Conservation (phyloP, 805 yeast species). For the Wickerhamomyces kurtzmanii region DNA sequence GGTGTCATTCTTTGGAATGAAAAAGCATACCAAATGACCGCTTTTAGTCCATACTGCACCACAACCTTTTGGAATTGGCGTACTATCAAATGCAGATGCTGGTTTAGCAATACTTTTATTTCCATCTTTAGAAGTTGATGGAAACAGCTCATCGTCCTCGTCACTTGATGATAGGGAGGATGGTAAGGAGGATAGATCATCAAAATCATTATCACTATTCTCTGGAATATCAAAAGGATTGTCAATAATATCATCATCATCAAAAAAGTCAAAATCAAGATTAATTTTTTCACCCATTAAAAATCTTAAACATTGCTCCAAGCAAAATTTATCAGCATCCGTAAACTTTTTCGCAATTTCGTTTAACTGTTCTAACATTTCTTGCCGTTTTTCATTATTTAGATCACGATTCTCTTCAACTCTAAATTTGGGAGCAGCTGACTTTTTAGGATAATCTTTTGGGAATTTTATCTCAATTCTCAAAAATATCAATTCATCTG, state of each 20-base stretch:
- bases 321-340: slow-evolving; percentile 50
- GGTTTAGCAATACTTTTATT: slow-evolving; percentile 3
- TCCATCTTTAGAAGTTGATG: slow-evolving; percentile 6
- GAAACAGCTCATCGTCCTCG: slow-evolving; percentile 15
- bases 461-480: slow-evolving; percentile 70
- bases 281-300: slow-evolving; percentile 73
- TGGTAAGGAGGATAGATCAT: slow-evolving; percentile 15
- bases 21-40: slow-evolving; percentile 78
- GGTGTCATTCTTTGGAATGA: slow-evolving; percentile 42
- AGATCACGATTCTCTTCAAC: slow-evolving; percentile 79
- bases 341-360: slow-evolving; percentile 51
- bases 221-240: slow-evolving; percentile 20
- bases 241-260: slow-evolving; percentile 18
- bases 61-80: slow-evolving; percentile 89
- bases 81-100: slow-evolving; percentile 49
- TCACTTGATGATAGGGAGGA: slow-evolving; percentile 11
- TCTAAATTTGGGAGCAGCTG: slow-evolving; percentile 39
- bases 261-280: slow-evolving; percentile 25
- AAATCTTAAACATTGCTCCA: slow-evolving; percentile 71
- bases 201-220: slow-evolving; percentile 23
- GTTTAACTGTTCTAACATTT: slow-evolving; percentile 39
- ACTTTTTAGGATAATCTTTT: slow-evolving; percentile 52
- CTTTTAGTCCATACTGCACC: slow-evolving; percentile 82
- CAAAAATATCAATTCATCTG: slow-evolving; percentile 44
- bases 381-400: slow-evolving; percentile 33